A percentile compares a stretch with the other conserved stretches of the same genome.
These are phyloP conservation scores for Sugiyamaella castrensis DNA, from an alignment of 1,139 yeast genomes.

Conservation along the genomic window DNA sequence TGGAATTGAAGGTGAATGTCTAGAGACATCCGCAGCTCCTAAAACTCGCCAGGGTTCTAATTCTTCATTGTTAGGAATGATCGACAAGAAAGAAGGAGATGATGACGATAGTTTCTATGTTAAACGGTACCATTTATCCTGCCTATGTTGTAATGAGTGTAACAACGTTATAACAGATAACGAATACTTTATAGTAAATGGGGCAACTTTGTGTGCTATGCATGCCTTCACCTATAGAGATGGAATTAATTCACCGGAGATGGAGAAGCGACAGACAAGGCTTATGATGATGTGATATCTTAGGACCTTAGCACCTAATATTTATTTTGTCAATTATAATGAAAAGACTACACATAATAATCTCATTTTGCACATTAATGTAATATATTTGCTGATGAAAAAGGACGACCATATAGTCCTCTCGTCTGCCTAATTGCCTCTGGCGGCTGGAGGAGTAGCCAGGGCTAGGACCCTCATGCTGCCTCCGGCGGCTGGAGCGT, in stretches of 20 bases:
- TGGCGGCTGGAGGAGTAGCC: no score
- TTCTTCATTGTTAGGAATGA: neutral
- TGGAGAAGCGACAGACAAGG: slow-evolving; percentile 36
- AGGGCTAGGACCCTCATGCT: no score
- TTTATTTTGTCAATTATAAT: no score
- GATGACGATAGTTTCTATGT: slow-evolving; percentile 20
- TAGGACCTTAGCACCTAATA: no score
- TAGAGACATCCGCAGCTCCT: slow-evolving; percentile 48
- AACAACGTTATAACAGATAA: slow-evolving; percentile 29
- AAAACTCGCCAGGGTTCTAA: slow-evolving; percentile 9
- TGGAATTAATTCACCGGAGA: slow-evolving; percentile 21
- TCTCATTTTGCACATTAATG: no score
- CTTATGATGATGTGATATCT: slow-evolving; percentile 31
- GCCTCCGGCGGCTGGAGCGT: no score
- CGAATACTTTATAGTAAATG: slow-evolving; percentile 33
- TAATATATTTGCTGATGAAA: no score
- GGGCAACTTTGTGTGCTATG: slow-evolving; percentile 34
- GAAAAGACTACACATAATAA: no score
- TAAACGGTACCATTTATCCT: slow-evolving; percentile 34
- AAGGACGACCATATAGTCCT: no score
- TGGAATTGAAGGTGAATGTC: slow-evolving; percentile 90
- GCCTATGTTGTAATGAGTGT: slow-evolving; percentile 37
- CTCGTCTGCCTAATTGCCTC: no score
- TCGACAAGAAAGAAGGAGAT: neutral
- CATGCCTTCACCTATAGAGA: slow-evolving; percentile 31